A percentile compares a stretch with the other conserved stretches of the same genome.
These are phyloP conservation scores for Gaeumannomyces sp. DNA, from an alignment of 2,329 filamentous ascomycete species.

Conservation along the genomic window DNA sequence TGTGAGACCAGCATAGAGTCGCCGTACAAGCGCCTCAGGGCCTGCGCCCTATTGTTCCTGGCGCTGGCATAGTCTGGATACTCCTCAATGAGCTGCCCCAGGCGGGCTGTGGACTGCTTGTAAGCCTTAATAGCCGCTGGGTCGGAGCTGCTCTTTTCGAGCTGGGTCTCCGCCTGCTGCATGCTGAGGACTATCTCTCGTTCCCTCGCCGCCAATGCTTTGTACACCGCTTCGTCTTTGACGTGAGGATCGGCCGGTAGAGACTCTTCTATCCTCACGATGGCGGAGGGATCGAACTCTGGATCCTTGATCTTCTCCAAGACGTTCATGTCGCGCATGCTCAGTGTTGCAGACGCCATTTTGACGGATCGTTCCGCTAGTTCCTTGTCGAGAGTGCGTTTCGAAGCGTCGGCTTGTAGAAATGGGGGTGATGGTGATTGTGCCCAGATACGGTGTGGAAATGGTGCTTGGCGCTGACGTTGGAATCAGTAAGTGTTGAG, in stretches of 20 bases:
- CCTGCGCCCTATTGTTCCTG: constrained; percentile 69
- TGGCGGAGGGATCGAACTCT: constrained; percentile 51
- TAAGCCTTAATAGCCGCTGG: constrained; percentile 38
- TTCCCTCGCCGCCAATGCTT: constrained; percentile 43
- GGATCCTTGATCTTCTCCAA: constrained; percentile 63
- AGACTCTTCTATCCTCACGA: constrained; percentile 47
- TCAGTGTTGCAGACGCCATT: constrained; percentile 47
- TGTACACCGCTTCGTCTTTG: constrained; percentile 43
- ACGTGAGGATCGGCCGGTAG: constrained; percentile 53
- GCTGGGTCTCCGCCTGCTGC: constrained; percentile 48
- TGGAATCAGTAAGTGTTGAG: neutral
- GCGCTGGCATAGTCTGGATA: constrained; percentile 65
- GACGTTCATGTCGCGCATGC: constrained; percentile 53
- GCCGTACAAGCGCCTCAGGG: constrained; percentile 55
- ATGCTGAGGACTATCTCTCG: constrained; percentile 47
- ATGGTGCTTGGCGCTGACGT: neutral
- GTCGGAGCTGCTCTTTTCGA: constrained; percentile 25
- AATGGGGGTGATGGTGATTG: neutral
- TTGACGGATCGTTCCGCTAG: neutral
- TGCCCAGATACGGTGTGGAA: neutral
- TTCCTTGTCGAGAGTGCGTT: too few relatives aligned
- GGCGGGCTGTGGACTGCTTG: constrained; percentile 36
- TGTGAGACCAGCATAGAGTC: constrained; percentile 48
- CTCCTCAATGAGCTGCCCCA: constrained; percentile 50
- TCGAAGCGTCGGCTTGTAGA: neutral